Conservation (phyloP, 2,329 filamentous ascomycete species). For the Pestalotiopsis fici region DNA sequence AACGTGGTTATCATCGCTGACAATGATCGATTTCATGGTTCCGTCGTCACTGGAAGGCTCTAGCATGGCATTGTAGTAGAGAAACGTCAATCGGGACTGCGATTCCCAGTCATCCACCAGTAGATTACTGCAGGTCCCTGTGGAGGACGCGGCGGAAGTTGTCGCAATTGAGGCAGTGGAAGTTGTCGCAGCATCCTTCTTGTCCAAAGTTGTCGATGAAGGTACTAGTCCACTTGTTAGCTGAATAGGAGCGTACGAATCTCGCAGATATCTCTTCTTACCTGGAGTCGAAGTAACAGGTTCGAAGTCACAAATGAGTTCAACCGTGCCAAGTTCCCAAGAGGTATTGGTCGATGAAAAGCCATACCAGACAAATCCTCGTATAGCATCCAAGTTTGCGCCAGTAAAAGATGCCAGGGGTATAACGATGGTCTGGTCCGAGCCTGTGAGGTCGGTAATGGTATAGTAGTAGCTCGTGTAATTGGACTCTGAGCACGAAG, state of each 20-base stretch:
- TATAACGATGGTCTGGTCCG: conserved; percentile 49
- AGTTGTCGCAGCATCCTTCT: background rate
- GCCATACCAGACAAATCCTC: conserved; percentile 39
- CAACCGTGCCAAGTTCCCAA: conserved; percentile 51
- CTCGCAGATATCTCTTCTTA: background rate
- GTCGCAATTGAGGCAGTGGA: background rate
- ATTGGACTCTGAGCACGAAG: conserved; percentile 39
- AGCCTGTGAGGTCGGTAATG: conserved; percentile 48
- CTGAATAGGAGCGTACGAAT: background rate
- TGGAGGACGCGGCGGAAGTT: conserved; percentile 3
- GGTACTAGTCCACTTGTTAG: background rate
- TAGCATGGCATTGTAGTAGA: conserved; percentile 61
- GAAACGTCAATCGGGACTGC: conserved; percentile 61
- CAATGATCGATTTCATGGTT: conserved; percentile 55
- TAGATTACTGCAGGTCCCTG: conserved; percentile 20
- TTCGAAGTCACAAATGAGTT: conserved; percentile 40
- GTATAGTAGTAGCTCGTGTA: conserved; percentile 45
- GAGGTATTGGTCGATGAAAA: conserved; percentile 35
- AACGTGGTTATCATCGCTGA: conserved; percentile 51
- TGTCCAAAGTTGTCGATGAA: background rate
- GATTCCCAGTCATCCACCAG: conserved; percentile 63
- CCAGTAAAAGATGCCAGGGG: conserved; percentile 49
- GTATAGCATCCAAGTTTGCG: conserved; percentile 50
- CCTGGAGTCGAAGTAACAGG: background rate
- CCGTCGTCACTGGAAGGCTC: conserved; percentile 57